A percentile compares a stretch with the other conserved stretches of the same genome.
These are phyloP conservation scores for Trichoderma atrobrunneum DNA, from an alignment of 2,329 filamentous ascomycete species.

Conservation along the genomic window DNA sequence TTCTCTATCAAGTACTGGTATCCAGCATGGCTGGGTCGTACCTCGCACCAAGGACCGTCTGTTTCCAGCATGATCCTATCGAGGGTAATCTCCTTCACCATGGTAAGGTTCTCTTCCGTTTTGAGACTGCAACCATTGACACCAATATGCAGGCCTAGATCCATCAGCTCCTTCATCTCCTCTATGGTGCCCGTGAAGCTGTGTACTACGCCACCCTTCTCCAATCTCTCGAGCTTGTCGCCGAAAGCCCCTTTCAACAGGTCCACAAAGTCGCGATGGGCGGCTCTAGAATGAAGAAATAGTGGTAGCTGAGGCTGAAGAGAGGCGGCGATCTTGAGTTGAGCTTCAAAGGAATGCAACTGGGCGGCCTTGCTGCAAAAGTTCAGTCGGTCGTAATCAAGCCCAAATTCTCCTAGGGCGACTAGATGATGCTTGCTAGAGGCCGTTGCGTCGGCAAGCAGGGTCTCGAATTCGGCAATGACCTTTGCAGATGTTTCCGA, in stretches of 20 bases:
- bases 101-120: conserved; percentile 83
- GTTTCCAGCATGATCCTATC: conserved; percentile 90
- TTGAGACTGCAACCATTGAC: conserved; percentile 97
- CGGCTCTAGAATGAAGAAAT: conserved; percentile 88
- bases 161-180: conserved; percentile 79
- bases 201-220: conserved; percentile 81
- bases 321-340: conserved; percentile 72
- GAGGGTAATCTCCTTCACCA: conserved; percentile 75
- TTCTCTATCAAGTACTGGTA: conserved; percentile 62
- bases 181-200: conserved; percentile 87
- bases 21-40: conserved; percentile 82
- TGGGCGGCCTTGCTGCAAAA: conserved; percentile 77
- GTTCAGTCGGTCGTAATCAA: conserved; percentile 91
- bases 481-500: conserved; percentile 44
- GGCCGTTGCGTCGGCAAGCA: conserved; percentile 60
- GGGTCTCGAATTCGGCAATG: conserved; percentile 58
- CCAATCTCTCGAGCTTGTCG: conserved; percentile 60
- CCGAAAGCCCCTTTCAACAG: conserved; percentile 62
- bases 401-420: conserved; percentile 91
- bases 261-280: conserved; percentile 77
- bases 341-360: conserved; percentile 77
- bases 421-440: conserved; percentile 50
- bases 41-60: conserved; percentile 97
- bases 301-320: conserved; percentile 74
- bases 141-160: conserved; percentile 83